Conservation (phyloP, 2,329 filamentous ascomycete genomes). For the Exophiala mesophila region DNA sequence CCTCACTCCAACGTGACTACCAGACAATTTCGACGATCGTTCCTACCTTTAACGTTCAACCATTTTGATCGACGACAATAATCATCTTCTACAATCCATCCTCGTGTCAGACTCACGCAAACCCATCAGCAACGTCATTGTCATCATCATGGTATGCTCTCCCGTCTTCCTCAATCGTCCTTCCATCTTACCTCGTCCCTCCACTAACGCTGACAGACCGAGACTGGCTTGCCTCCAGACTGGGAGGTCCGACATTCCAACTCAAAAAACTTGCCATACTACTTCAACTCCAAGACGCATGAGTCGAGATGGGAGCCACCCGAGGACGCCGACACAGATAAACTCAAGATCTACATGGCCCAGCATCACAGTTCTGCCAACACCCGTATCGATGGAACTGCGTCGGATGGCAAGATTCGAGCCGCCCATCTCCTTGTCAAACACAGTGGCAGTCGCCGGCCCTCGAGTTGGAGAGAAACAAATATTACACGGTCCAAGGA, state of each 20-base stretch:
- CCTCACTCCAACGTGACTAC: too few relatives aligned
- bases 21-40: too few relatives aligned
- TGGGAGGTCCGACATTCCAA: conserved; percentile 98
- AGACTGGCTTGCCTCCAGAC: conserved; percentile 73
- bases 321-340: conserved; percentile 78
- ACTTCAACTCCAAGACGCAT: conserved; percentile 85
- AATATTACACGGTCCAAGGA: conserved; percentile 85
- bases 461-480: conserved; percentile 87
- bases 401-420: conserved; percentile 76
- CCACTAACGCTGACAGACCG: conserved; percentile 50
- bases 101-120: too few relatives aligned
- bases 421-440: conserved; percentile 91
- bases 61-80: too few relatives aligned
- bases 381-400: conserved; percentile 34
- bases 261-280: conserved; percentile 98
- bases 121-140: too few relatives aligned
- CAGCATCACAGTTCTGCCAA: conserved; percentile 65
- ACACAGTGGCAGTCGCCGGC: conserved; percentile 80
- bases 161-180: neutral
- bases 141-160: conserved; percentile 16
- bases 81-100: too few relatives aligned
- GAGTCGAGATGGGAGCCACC: conserved; percentile 96
- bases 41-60: too few relatives aligned
- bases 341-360: conserved; percentile 91
- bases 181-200: conserved; percentile 3